Percentiles rank a stretch among this genome's conserved stretches.
These are phyloP conservation scores for Trichosporon ovoides DNA, from an alignment of 1,284 basidiomycete genomes.

Conservation along the genomic window DNA sequence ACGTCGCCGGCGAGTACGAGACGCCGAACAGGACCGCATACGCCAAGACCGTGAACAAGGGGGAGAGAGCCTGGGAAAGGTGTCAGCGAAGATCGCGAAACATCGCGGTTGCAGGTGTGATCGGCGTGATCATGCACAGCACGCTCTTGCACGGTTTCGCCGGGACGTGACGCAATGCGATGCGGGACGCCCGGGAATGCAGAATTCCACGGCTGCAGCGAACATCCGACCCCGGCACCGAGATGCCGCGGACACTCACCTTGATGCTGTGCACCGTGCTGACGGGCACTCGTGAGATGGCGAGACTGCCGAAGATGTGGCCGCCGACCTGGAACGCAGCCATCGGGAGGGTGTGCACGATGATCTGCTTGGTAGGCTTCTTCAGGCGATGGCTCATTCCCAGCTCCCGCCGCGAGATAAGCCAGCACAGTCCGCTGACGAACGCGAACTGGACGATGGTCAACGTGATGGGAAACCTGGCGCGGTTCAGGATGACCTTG, in stretches of 20 bases:
- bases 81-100: no score
- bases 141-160: no score
- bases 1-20: conserved; percentile 84
- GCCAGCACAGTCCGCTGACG: conserved; percentile 75
- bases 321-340: conserved; percentile 88
- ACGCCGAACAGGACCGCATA: conserved; percentile 2
- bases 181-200: no score
- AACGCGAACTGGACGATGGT: conserved; percentile 98
- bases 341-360: conserved; percentile 81
- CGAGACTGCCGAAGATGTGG: conserved; percentile 94
- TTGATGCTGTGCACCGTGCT: conserved; percentile 99
- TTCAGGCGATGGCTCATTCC: conserved; percentile 56
- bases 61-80: conserved; percentile 86
- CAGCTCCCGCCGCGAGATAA: conserved; percentile 67
- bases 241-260: no score
- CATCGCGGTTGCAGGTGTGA: no score
- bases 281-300: conserved; percentile 91
- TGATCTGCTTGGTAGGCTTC: conserved; percentile 64
- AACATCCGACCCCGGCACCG: no score
- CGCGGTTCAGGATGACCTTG: conserved; percentile 50
- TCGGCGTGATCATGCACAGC: no score
- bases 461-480: conserved; percentile 54
- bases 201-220: no score
- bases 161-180: no score
- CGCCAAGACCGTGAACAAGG: conserved; percentile 71